These are phyloP conservation scores for Colletotrichum caudatum DNA, from an alignment of 2,329 filamentous ascomycete genomes.

Conservation along the genomic window DNA sequence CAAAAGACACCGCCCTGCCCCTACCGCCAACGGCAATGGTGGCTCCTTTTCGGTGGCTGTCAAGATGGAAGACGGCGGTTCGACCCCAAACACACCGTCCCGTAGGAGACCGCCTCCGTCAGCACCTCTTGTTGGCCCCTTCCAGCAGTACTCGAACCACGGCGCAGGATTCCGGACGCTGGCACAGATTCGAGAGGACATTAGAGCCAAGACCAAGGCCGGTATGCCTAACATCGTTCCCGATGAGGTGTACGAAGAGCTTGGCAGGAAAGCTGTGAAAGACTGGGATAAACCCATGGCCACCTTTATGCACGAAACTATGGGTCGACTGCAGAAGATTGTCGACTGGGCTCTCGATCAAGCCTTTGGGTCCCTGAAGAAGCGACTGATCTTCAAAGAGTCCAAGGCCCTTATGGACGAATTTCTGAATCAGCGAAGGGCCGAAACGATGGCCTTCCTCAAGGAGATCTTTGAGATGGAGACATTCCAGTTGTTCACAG, in stretches of 20 bases:
- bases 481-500: slow-evolving; percentile 67
- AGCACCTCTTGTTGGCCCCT: slow-evolving; percentile 46
- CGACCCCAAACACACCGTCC: slow-evolving; percentile 19
- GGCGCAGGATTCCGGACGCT: slow-evolving; percentile 60
- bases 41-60: slow-evolving; percentile 45
- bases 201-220: slow-evolving; percentile 64
- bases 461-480: slow-evolving; percentile 65
- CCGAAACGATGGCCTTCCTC: slow-evolving; percentile 54
- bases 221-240: slow-evolving; percentile 71
- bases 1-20: slow-evolving; percentile 35
- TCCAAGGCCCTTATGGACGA: slow-evolving; percentile 56
- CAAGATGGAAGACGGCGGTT: slow-evolving; percentile 53
- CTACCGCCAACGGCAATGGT: slow-evolving; percentile 24
- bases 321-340: slow-evolving; percentile 59
- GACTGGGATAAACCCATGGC: slow-evolving; percentile 69
- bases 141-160: slow-evolving; percentile 54
- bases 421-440: slow-evolving; percentile 58
- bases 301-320: slow-evolving; percentile 60
- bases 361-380: slow-evolving; percentile 61
- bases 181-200: slow-evolving; percentile 65
- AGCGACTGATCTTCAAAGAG: slow-evolving; percentile 63
- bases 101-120: slow-evolving; percentile 36
- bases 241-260: slow-evolving; percentile 68
- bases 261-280: slow-evolving; percentile 67
- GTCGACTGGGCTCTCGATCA: slow-evolving; percentile 60